Evolutionary conservation across 768 basidiomycete species (phyloP), one percentile per base, ranked within the genome.

Genomic region (Suillus bovinus): DNA sequence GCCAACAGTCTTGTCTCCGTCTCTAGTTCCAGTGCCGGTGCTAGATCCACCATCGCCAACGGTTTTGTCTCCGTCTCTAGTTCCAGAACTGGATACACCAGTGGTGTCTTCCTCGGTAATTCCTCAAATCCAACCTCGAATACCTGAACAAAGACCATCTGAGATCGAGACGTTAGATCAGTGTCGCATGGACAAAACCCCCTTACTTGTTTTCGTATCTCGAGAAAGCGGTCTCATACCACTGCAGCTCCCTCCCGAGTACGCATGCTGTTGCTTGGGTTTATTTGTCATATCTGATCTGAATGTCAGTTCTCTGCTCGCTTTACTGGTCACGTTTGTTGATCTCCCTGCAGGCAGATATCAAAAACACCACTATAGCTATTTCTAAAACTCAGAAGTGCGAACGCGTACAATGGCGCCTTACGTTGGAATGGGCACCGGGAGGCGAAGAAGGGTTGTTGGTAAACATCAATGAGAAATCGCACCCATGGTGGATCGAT

Each of bases 371-470:
- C 1, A 36, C 16, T 13, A 34, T 54, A 49, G 31, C 50, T 52
- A 52, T 52, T 44, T 52, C 58, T 10, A 33, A 59, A n/a, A 27
- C 58, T 16, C 39, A 33, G 29, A 31, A 16, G 27, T 33, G 50
- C 29, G 81, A 81, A 8, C 70, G 62, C 27, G 77, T 84, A 6
- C 63, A 77, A 53, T 86, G 84, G 84, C 67, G 65, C 47, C 73
- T 85, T 46, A 73, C 70, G n/a, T 74, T 83, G 31, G 67, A 75
- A 55, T 86, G 85, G 85, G 76, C 75, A 13, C 71, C 78, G 5
- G 84, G 83, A 27, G 84, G 83, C 4, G 83, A 86, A 69, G 76
- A 80, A 27, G 64, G 65, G 36, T 65, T 73, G 38, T 69, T 71
- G 60, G n/a, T 20, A 46, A 36, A 38, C 20, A n/a, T 33, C 62